A percentile compares a stretch with the other conserved stretches of the same genome.
Evolutionary conservation across 176 grass and related monocot species (phyloP).

Genomic region (Cenchrus fungigraminus): DNA sequence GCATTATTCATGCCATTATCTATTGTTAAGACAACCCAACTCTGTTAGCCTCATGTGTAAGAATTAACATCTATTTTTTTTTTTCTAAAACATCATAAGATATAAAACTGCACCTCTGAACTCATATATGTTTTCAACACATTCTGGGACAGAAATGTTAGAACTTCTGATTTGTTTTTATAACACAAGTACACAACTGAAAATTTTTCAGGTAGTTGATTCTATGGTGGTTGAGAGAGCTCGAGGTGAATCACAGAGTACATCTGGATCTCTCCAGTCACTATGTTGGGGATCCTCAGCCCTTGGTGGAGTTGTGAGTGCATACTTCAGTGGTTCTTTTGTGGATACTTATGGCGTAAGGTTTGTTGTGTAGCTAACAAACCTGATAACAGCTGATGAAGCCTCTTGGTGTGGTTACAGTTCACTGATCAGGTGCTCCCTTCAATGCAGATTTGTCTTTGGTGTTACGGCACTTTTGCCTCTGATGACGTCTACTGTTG

Average conservation of each 20-base stretch:
- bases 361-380: slow-evolving; percentile 48
- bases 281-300: slow-evolving; percentile 97
- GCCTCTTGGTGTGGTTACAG: slow-evolving; percentile 2
- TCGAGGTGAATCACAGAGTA: slow-evolving; percentile 93
- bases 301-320: slow-evolving; percentile 87
- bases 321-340: slow-evolving; percentile 94
- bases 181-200: slow-evolving; percentile 35
- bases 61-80: background rate
- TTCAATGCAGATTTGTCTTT: slow-evolving; percentile 83
- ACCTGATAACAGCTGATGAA: slow-evolving; percentile 8
- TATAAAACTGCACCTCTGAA: background rate
- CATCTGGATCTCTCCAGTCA: slow-evolving; percentile 94
- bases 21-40: background rate
- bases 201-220: slow-evolving; percentile 77
- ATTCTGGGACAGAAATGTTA: slow-evolving; percentile 15
- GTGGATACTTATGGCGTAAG: slow-evolving; percentile 93
- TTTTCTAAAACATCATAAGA: background rate
- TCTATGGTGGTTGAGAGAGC: slow-evolving; percentile 99
- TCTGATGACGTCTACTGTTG: slow-evolving; percentile 83
- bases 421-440: slow-evolving; percentile 31
- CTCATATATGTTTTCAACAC: background rate
- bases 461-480: slow-evolving; percentile 92
- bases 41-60: background rate
- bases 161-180: slow-evolving; percentile 25
- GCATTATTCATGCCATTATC: background rate